phyloP scores from a whole-genome alignment of 805 yeast species.

The Starmerella gropengiesseri region DNA sequence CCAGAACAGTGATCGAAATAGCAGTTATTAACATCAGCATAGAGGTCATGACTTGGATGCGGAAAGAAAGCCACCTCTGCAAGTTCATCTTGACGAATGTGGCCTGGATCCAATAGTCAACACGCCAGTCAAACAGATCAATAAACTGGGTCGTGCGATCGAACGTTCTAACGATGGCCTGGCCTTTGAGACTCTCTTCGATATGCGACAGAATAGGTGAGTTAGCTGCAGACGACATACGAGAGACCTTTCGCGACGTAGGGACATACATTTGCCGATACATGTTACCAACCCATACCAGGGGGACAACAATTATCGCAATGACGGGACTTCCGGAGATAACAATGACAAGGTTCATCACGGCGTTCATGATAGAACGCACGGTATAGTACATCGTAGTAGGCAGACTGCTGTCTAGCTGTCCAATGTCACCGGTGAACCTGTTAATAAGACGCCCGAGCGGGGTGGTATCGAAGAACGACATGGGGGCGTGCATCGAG shows the following conservation, averaged over 20 bases:
- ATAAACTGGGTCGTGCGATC: conserved; percentile 52
- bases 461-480: conserved; percentile 67
- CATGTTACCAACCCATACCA: conserved; percentile 45
- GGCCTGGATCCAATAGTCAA: conserved; percentile 24
- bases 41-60: conserved; percentile 78
- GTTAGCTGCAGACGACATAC: conserved; percentile 55
- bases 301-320: conserved; percentile 48
- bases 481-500: conserved; percentile 62
- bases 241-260: conserved; percentile 63
- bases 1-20: conserved; percentile 55
- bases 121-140: conserved; percentile 26
- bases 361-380: conserved; percentile 39
- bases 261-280: conserved; percentile 59
- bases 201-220: conserved; percentile 73
- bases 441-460: conserved; percentile 69
- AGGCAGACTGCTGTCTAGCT: conserved; percentile 58
- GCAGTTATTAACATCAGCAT: conserved; percentile 70
- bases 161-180: conserved; percentile 65
- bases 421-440: conserved; percentile 71
- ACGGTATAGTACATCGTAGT: conserved; percentile 45
- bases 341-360: conserved; percentile 50
- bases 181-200: conserved; percentile 70
- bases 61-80: conserved; percentile 84
- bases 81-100: conserved; percentile 72
- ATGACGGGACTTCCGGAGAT: conserved; percentile 58